Evolutionary conservation across 495 filamentous ascomycete genomes (phyloP).

Genomic region (Wilcoxina mikolae): DNA sequence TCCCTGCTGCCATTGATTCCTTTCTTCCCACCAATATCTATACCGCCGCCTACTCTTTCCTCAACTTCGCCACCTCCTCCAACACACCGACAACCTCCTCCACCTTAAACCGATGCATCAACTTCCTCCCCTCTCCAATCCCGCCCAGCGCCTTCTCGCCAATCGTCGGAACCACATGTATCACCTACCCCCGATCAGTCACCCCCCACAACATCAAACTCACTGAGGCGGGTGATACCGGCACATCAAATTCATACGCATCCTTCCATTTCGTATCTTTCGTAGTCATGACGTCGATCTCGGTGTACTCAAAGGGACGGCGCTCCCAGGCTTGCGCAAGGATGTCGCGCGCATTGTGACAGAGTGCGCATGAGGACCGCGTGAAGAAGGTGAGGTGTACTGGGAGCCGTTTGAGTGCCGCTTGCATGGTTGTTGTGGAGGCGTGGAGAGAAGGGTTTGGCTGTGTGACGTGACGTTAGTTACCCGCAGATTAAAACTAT

Average conservation of each 20-base stretch:
- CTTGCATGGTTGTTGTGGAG: constrained; percentile 5
- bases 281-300: constrained; percentile 23
- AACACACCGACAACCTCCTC: constrained; percentile 18
- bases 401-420: constrained; percentile 16
- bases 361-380: constrained; percentile 16
- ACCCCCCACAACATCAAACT: not conserved
- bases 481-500: no score
- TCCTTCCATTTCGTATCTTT: constrained; percentile 15
- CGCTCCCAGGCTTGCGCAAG: constrained; percentile 19
- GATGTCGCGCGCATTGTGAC: constrained; percentile 14
- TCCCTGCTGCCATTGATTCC: no score
- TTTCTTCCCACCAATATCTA: no score
- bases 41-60: no score
- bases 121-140: constrained; percentile 12
- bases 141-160: constrained; percentile 3
- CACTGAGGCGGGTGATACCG: not conserved
- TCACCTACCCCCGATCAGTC: constrained; percentile 4
- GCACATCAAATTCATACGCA: constrained; percentile 16
- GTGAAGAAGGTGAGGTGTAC: constrained; percentile 24
- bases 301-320: constrained; percentile 22
- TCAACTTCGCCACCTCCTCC: constrained; percentile 8
- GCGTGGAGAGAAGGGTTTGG: not conserved
- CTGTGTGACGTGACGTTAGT: no score
- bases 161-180: constrained; percentile 15
- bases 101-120: constrained; percentile 20